A percentile compares a stretch with the other conserved stretches of the same genome.
Evolutionary conservation across 1,139 yeast genomes (phyloP).

Genomic region (Suzukiozyma palmioleophila): DNA sequence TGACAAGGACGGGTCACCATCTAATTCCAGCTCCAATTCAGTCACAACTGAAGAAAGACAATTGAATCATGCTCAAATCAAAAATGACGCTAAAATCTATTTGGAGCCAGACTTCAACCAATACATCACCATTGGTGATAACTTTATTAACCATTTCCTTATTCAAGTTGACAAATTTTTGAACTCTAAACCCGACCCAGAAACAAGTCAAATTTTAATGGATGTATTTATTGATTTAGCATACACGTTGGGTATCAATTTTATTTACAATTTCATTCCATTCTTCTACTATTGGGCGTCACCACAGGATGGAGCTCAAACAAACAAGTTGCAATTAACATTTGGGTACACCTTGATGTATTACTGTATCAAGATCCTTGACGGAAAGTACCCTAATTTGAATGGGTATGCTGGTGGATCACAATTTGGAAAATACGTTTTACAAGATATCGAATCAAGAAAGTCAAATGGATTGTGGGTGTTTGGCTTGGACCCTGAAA

Average conservation of each 20-base stretch:
- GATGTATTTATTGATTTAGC: constrained; percentile 16
- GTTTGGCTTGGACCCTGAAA: constrained; percentile 19
- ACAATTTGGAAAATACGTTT: constrained; percentile 19
- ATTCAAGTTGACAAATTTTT: constrained; percentile 32
- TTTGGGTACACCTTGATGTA: constrained; percentile 31
- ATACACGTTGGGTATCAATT: constrained; percentile 41
- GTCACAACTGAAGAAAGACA: constrained; percentile 7
- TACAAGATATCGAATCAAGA: constrained; percentile 27
- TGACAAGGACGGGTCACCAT: constrained; percentile 2
- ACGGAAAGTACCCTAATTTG: constrained; percentile 27
- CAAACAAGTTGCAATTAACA: constrained; percentile 26
- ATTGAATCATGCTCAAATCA: constrained; percentile 7
- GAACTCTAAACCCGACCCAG: constrained; percentile 9
- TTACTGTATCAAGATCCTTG: constrained; percentile 22
- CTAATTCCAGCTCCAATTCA: constrained; percentile 4
- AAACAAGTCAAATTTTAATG: constrained; percentile 2
- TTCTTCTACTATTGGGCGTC: constrained; percentile 46
- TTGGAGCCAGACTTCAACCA: constrained; percentile 34
- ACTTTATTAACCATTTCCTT: constrained; percentile 32
- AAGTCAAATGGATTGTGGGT: constrained; percentile 28
- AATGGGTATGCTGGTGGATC: constrained; percentile 23
- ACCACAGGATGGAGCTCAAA: constrained; percentile 12
- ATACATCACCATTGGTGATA: constrained; percentile 33
- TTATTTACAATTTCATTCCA: constrained; percentile 42
- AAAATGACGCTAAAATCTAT: constrained; percentile 18